Conservation (phyloP, 2,329 filamentous ascomycete species). For the Lasiodiplodia theobromae region DNA sequence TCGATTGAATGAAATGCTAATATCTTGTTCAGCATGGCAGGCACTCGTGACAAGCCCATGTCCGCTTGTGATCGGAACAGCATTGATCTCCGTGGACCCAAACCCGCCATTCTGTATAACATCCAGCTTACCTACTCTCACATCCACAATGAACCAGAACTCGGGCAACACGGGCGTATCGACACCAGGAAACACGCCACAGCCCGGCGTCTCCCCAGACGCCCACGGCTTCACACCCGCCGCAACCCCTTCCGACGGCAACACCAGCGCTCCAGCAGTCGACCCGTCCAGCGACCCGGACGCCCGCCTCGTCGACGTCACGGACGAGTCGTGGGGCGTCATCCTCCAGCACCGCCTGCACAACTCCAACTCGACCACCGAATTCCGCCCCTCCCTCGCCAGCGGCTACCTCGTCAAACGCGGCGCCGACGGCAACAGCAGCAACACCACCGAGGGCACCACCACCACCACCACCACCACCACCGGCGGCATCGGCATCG, state of each 20-base stretch:
- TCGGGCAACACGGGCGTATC: conserved; percentile 18
- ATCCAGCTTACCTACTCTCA: conserved; percentile 50
- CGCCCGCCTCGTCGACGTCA: conserved; percentile 72
- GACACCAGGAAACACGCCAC: conserved; percentile 42
- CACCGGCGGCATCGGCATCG: conserved; percentile 2
- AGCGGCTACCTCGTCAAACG: conserved; percentile 55
- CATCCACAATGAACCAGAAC: conserved; percentile 31
- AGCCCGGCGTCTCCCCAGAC: conserved; percentile 46
- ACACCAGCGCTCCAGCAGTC: conserved; percentile 47
- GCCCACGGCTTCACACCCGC: conserved; percentile 64
- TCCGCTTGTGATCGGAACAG: conserved; percentile 50
- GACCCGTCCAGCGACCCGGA: conserved; percentile 64
- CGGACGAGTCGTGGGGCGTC: conserved; percentile 79
- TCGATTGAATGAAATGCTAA: neutral
- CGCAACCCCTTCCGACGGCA: conserved; percentile 66
- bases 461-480: neutral
- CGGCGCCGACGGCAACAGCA: conserved; percentile 35
- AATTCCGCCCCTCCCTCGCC: conserved; percentile 48
- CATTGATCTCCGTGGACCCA: conserved; percentile 70
- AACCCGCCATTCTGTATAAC: conserved; percentile 69
- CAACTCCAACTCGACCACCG: conserved; percentile 45
- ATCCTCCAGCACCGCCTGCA: conserved; percentile 67
- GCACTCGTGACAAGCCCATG: conserved; percentile 45
- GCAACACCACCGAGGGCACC: too few relatives aligned
- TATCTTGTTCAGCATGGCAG: conserved; percentile 39